Base-by-base conservation (phyloP, 2,329 filamentous ascomycete species). In the Nigrospora sphaerica region DNA sequence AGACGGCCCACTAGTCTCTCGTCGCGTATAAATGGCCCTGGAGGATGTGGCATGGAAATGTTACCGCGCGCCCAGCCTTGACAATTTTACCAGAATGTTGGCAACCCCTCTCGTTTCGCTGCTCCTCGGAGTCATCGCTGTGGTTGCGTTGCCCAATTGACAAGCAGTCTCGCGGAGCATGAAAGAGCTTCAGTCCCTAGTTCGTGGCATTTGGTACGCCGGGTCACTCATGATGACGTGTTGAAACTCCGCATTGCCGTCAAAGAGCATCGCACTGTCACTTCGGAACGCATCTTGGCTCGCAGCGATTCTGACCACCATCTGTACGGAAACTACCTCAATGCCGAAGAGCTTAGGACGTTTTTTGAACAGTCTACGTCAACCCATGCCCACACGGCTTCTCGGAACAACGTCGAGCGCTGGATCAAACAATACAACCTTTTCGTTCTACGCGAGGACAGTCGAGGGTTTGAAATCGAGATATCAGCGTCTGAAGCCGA, bases 181-280 rank as follows among this genome's bases (percentile, higher is more conserved):
- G 41, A 43, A 17, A 17, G 33, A 13, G 42, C 18, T 17, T 31
- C 19, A 7, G 33, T 44, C 19, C 42, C 33, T 6, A 9, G 13
- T 1, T 44, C 33, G 7, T 44, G 42, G 42, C 42, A 17, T 4
- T 37, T 32, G 18, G 33, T 44, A 11, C 42, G 42, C 17, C 13
- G 32, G 9, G 42, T 19, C 4, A 44, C 42, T 13, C 13, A 31
- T 17, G 42, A 37, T 18, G 42, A 44, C 14, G 13, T 36, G 13
- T 34, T 43, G 41, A 43, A 16, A 10, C 41, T 43, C 12, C 41
- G 41, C 32, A 36, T 43, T 17, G 41, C 41, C 32, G 41, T 43
- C 32, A 43, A 43, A 32, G 32, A 28, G 12, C 41, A 43, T 17
- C 32, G 41, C 12, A 43, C 34, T 14, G 33, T 43, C 2, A n/a